Percentiles rank a stretch among this genome's conserved stretches.
These are phyloP conservation scores for Paecilomyces fulvus DNA, from an alignment of 2,329 filamentous ascomycete species.

Conservation along the genomic window DNA sequence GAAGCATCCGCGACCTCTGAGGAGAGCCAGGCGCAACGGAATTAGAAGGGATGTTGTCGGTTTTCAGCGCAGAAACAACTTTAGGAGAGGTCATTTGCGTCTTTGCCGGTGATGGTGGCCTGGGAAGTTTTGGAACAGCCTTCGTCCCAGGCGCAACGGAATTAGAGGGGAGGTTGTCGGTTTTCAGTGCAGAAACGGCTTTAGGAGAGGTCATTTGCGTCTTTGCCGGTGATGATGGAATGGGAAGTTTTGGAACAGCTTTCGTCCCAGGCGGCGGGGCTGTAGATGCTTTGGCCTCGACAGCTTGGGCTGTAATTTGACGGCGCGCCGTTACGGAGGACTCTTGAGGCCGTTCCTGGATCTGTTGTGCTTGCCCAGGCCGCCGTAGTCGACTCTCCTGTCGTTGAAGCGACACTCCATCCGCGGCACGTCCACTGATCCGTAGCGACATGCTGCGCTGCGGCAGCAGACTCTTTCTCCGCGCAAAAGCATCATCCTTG, in stretches of 20 bases:
- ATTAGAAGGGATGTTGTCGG: neutral
- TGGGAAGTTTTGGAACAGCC: neutral
- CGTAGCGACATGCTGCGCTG: conserved; percentile 17
- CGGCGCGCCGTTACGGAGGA: neutral
- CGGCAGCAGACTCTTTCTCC: conserved; percentile 24
- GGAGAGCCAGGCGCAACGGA: conserved; percentile 12
- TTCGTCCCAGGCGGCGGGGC: neutral
- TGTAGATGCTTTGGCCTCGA: neutral
- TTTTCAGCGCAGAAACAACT: neutral
- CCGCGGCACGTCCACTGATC: conserved; percentile 5
- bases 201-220: conserved; percentile 1
- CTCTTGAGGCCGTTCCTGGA: neutral
- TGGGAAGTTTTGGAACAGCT: neutral
- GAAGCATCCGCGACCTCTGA: conserved; percentile 25
- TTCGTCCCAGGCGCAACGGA: neutral
- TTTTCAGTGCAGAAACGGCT: neutral
- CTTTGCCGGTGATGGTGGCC: conserved; percentile 18
- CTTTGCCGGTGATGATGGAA: conserved; percentile 17
- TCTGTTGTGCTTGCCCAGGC: neutral
- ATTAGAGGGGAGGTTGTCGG: neutral
- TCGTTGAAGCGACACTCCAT: neutral
- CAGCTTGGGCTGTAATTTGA: neutral
- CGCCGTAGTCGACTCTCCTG: conserved; percentile 2
- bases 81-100: conserved; percentile 1
- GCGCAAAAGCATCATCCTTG: conserved; percentile 12